Evolutionary conservation across 371 early-diverging fungal species (phyloP), one percentile per base, ranked within the genome.

Genomic region (Mucor saturninus): DNA sequence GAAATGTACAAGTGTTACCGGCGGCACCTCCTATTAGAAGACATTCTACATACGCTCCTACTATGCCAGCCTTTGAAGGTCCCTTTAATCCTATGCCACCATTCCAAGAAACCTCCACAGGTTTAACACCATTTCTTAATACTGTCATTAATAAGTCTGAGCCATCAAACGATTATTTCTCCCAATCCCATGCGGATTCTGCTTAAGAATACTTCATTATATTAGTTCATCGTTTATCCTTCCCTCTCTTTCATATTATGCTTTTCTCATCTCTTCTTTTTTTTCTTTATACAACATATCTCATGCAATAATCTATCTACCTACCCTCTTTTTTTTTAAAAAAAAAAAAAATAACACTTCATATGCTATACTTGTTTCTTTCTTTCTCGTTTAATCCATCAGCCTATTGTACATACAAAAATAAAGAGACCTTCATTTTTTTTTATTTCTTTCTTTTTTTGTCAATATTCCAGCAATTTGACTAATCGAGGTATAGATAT

Each of bases 121-220:
- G 70, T 46, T 70, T 70, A 15, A 70, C 70, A 3, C 70, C 70
- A 15, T 70, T 65, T 45, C 56, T 70, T 4, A 59, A 70, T 30
- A 70, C 70, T 10, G 70, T 70, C 14, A 65, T 70, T 5, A 65
- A 61, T 40, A 70, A 69, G 37, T 10, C 46, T 26, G 46, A 37
- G 48, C 38, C 45, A 30, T 30, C 61, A n/a, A 11, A 30, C 29
- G 66, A 65, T 21, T 66, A 65, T 26, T 65, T 65, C 26, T 65
- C 66, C 7, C 42, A 42, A 55, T 28, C 51, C 26, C 66, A 65
- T 37, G 30, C 14, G 49, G 54, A 9, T 32, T 15, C 14, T 35
- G 53, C 37, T 1, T 5, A 29, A 39, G 28, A 42, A 46, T 21
- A 21, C 5, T 8, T 14, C 37, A 2, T 29, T 35, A 35, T 15